Evolutionary conservation across 352 stramenopile genomes (phyloP).

Genomic region (Phytophthora europaea): DNA sequence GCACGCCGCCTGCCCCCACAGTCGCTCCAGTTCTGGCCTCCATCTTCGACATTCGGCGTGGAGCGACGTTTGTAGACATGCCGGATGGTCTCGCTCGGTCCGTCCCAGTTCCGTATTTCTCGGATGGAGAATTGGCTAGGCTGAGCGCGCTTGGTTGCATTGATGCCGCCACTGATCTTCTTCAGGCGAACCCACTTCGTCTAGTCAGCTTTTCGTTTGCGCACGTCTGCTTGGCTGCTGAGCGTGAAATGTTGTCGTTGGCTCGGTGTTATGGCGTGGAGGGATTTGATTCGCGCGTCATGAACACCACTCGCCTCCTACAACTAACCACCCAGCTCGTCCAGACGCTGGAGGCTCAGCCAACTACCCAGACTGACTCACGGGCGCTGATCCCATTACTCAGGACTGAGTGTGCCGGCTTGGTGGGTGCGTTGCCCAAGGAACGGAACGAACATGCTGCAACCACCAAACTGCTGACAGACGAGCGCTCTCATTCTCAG

Average conservation of each 20-base stretch:
- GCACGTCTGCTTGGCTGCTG: neutral
- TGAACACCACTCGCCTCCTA: neutral
- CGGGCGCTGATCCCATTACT: neutral
- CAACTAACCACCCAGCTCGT: neutral
- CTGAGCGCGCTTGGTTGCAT: neutral
- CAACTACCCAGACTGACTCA: neutral
- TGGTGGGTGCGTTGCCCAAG: neutral
- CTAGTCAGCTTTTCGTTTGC: neutral
- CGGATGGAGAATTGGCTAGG: neutral
- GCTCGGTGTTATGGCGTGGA: neutral
- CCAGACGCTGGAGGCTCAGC: neutral
- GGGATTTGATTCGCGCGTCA: neutral
- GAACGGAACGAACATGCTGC: neutral
- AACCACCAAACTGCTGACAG: neutral
- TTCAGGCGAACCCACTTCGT: neutral
- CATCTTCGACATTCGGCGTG: neutral
- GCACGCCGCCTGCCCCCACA: too few species aligned
- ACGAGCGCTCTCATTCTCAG: too few species aligned
- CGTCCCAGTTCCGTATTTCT: neutral
- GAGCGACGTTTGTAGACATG: neutral
- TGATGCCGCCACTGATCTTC: neutral
- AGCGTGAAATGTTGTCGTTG: neutral
- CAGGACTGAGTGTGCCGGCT: neutral
- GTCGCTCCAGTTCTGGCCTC: neutral
- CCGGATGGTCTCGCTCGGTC: neutral